Base-by-base conservation (phyloP, 2,329 filamentous ascomycete genomes). In the Raffaelea ambrosiae region DNA sequence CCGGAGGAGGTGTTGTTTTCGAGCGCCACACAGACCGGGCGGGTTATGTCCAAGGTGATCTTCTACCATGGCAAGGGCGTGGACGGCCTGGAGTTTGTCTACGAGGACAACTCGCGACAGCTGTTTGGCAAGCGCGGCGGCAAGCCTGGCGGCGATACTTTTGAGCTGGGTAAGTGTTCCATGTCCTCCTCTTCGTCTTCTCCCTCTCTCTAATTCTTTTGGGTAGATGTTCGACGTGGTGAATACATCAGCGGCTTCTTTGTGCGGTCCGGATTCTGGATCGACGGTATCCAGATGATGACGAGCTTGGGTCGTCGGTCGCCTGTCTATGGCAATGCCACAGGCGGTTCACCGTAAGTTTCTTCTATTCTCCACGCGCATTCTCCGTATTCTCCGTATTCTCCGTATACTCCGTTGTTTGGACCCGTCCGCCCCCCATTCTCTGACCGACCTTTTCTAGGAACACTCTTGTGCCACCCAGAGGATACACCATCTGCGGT, bases 61-160 rank as follows among this genome's bases (percentile, higher is more conserved):
- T 73, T 95, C 14, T 94, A 89, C 59, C 83, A 88, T 57, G 88
- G 86, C 2, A 70, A 73, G 50, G 84, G 84, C 4, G 61, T 97
- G 13, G 85, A 95, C 61, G 93, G 93, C 0, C 65, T 98, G 19
- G 91, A 97, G 63, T 97, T 98, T 64, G 74, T 86, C 50, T 97
- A 95, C 60, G 91, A 97, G 59, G 89, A 97, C 63, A 76, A 79
- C 16, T 84, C 86, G 1, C 84, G 74, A 47, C 88, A 96, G 61
- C 64, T 96, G 3, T 94, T 98, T 69, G 93, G 93, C 38, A 90
- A 88, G 59, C 74, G 77, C 47, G 85, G 84, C 13, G 86, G 84
- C 8, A 83, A 83, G 53, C 67, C 75, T 21, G 81, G 80, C 3
- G 83, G 84, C 2, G 82, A 85, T 58, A 77, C 81, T 41, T 95